Evolutionary conservation across 2,329 filamentous ascomycete species (phyloP).

Genomic region (Aspergillus chevalieri): DNA sequence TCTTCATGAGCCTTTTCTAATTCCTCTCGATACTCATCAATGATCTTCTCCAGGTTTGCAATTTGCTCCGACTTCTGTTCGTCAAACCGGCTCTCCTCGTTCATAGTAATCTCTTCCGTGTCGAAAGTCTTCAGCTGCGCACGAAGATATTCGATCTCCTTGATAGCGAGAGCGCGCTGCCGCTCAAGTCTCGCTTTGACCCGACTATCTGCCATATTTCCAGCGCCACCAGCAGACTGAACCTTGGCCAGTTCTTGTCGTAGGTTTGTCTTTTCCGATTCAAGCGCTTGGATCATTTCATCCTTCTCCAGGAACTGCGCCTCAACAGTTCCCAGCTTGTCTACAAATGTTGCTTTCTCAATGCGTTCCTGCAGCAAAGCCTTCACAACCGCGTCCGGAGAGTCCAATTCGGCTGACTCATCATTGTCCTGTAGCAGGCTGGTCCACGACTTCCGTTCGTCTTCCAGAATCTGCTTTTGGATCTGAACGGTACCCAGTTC

Average conservation of each 20-base stretch:
- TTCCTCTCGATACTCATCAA: conserved; percentile 81
- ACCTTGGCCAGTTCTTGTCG: conserved; percentile 65
- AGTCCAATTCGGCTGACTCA: conserved; percentile 67
- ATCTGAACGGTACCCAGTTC: conserved; percentile 74
- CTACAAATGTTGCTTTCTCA: conserved; percentile 70
- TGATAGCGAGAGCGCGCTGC: conserved; percentile 75
- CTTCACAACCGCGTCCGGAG: conserved; percentile 78
- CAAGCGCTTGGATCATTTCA: conserved; percentile 63
- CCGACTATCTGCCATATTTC: conserved; percentile 56
- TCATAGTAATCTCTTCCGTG: conserved; percentile 78
- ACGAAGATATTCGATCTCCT: conserved; percentile 89
- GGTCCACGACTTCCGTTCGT: conserved; percentile 81
- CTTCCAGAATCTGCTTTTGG: conserved; percentile 79
- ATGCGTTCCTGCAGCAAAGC: conserved; percentile 78
- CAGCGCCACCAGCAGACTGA: conserved; percentile 44
- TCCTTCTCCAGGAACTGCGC: conserved; percentile 74
- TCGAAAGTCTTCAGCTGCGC: conserved; percentile 87
- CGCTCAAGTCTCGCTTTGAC: conserved; percentile 71
- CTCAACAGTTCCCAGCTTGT: conserved; percentile 71
- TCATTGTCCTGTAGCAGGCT: conserved; percentile 70
- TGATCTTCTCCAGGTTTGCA: conserved; percentile 72
- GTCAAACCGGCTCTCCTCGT: conserved; percentile 67
- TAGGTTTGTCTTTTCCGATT: conserved; percentile 62
- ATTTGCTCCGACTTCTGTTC: conserved; percentile 68
- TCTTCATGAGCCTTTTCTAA: conserved; percentile 68